Base-by-base conservation (phyloP, 1,284 basidiomycete species). In the Sporisorium exsertum region DNA sequence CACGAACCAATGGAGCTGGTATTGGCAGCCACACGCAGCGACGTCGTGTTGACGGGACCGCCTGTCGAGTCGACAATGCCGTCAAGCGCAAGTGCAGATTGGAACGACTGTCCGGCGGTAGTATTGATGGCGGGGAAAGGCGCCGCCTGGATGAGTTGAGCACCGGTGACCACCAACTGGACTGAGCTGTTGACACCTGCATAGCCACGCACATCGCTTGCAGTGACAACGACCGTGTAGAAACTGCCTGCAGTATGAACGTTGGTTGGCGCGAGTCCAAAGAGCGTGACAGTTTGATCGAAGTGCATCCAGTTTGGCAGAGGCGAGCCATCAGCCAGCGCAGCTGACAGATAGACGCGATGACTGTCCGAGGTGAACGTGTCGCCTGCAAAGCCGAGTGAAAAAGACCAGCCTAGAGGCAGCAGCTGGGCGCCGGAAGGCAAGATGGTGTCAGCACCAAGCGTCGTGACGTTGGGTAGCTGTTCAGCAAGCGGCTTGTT, bases 381-480 rank as follows among this genome's bases (percentile, higher is more conserved):
- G 55, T 89, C 87, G 67, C 89, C 88, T 46, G 90, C 87, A 79
- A 97, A 91, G 12, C 95, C 95, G 64, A 97, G 89, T 79, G 93
- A 94, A 86, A 96, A 97, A 0, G 93, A 94, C 94, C 94, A 97
- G 32, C 88, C 87, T 2, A 90, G 89, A 1, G 94, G 94, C 10
- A 96, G 89, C 49, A 94, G 89, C 60, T 97, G 85, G 3, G 77
- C 74, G 27, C 81, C 80, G 12, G 73, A 72, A 15, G 81, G 74
- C n/a, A 84, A 51, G 55, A 84, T 80, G 35, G 73, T 72, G 4
- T 68, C 61, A 2, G 61, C 33, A 3, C 82, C 81, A 37, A 85
- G 75, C 15, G 72, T 72, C 4, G 73, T 78, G 13, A 74, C 78
- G 33, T 64, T 50, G 13, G 83, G 81, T 26, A 85, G 72, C 63